Conservation (phyloP, 2,329 filamentous ascomycete genomes). For the Epichloe elymi region DNA sequence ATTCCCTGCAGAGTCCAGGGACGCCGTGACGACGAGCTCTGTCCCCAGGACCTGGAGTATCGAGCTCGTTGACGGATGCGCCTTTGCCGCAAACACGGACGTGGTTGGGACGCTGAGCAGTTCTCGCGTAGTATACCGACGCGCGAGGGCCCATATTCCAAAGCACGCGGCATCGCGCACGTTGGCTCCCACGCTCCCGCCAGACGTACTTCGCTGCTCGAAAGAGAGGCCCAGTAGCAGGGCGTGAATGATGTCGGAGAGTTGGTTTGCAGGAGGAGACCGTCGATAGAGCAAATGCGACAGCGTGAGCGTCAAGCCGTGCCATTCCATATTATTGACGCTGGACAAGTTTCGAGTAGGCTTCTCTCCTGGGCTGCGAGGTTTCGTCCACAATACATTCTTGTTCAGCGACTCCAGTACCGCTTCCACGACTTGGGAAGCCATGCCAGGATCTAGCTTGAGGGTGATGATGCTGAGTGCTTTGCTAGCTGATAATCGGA, state of each 20-base stretch:
- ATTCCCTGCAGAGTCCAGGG: conserved; percentile 81
- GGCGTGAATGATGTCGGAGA: conserved; percentile 63
- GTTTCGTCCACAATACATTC: conserved; percentile 41
- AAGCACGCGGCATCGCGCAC: conserved; percentile 94
- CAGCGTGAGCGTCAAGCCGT: conserved; percentile 78
- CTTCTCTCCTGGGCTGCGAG: conserved; percentile 20
- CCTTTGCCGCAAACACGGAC: conserved; percentile 28
- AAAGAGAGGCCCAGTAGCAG: conserved; percentile 73
- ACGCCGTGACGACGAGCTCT: conserved; percentile 69
- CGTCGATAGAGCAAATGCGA: conserved; percentile 76
- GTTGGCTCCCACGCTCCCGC: conserved; percentile 75
- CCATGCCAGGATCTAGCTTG: conserved; percentile 68
- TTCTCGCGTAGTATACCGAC: conserved; percentile 73
- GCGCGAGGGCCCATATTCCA: conserved; percentile 83
- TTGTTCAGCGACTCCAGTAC: conserved; percentile 57
- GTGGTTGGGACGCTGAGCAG: conserved; percentile 48
- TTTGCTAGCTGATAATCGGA: conserved; percentile 84
- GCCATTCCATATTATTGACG: conserved; percentile 78
- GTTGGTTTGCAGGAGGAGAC: conserved; percentile 57
- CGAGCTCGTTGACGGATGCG: conserved; percentile 24
- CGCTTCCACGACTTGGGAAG: conserved; percentile 73
- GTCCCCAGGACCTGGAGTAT: conserved; percentile 68
- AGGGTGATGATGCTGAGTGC: conserved; percentile 77
- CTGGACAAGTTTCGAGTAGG: conserved; percentile 50
- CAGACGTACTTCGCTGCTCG: conserved; percentile 75